Base-by-base conservation (phyloP, 2,329 filamentous ascomycete genomes). In the Hymenoscyphus infarciens region DNA sequence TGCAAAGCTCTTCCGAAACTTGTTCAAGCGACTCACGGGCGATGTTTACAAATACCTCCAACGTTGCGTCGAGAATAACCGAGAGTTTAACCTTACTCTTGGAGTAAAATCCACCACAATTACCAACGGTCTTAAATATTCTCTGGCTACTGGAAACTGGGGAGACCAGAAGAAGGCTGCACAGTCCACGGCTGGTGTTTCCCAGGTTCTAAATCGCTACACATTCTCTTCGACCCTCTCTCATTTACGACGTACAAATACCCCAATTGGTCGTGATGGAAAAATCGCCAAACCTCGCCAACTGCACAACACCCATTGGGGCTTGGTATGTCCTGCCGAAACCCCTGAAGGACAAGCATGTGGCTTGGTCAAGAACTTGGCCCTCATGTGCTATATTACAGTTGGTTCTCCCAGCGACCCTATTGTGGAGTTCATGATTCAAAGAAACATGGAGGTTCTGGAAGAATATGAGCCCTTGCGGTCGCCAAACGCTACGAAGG, bases 161-260 rank as follows among this genome's bases (percentile, higher is more conserved):
- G 96, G 95, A 73, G 95, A 99, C 69, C 95, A 99, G 80, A 99
- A 98, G 84, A 99, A 98, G 81, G 93, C 95, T 22, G 90, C 91
- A 71, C 94, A 89, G 70, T 91, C 93, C 1, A 98, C 96, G 67
- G 95, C 95, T 56, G 96, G 95, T 82, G 95, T 99, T 56, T 98
- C 94, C 56, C 95, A 99, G 78, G 96, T 99, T 78, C 79, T 99
- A 73, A 99, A 97, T 80, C 87, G 95, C 75, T 99, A 98, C 76
- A 98, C 96, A 0, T 99, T 97, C 74, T 88, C 95, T 16, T 99
- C 96, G 49, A 98, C 94, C 0, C 79, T 99, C 53, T 99, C 95
- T 19, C 96, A 99, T 88, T 84, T 99, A 78, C 88, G 96, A 71
- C 88, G 95, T 73, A 99, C 96, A 60, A 99, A 99, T 76, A 99